These are phyloP conservation scores for Diplodia sapinea DNA, from an alignment of 2,329 filamentous ascomycete species.

Conservation along the genomic window DNA sequence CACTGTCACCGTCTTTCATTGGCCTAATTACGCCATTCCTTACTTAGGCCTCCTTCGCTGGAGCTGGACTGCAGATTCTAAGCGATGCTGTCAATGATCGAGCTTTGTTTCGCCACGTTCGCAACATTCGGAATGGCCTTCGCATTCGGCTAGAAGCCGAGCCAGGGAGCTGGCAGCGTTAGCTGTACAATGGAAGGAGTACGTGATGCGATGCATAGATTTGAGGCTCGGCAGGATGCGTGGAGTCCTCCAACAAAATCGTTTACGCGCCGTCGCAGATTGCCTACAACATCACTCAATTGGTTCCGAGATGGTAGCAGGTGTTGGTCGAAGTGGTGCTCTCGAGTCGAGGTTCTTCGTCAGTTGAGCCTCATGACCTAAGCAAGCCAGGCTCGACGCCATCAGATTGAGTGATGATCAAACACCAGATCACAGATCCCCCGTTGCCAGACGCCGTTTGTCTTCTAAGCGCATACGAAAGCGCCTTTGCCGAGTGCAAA, in stretches of 20 bases:
- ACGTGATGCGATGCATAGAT: too few species aligned
- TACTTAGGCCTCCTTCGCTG: background rate
- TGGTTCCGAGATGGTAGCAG: background rate
- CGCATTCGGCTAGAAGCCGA: too few species aligned
- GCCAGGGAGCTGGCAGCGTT: too few species aligned
- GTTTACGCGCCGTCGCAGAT: too few species aligned
- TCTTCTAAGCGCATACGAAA: background rate
- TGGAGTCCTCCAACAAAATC: too few species aligned
- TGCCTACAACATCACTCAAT: background rate
- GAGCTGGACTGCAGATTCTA: background rate
- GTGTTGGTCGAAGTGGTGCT: background rate
- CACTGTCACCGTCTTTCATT: background rate
- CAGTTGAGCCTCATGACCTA: background rate
- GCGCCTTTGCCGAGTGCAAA: background rate
- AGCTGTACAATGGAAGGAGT: too few species aligned
- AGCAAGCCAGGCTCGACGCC: background rate
- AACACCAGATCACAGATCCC: background rate
- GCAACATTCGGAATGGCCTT: too few species aligned
- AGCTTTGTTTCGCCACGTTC: too few species aligned
- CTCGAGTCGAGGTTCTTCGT: background rate
- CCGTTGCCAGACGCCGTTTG: background rate
- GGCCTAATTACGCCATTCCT: background rate
- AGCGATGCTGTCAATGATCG: too few species aligned
- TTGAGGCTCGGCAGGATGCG: too few species aligned
- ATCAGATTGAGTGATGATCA: background rate